phyloP scores from a whole-genome alignment of 2,329 filamentous ascomycete species.

The Colletotrichum chlorophyti region DNA sequence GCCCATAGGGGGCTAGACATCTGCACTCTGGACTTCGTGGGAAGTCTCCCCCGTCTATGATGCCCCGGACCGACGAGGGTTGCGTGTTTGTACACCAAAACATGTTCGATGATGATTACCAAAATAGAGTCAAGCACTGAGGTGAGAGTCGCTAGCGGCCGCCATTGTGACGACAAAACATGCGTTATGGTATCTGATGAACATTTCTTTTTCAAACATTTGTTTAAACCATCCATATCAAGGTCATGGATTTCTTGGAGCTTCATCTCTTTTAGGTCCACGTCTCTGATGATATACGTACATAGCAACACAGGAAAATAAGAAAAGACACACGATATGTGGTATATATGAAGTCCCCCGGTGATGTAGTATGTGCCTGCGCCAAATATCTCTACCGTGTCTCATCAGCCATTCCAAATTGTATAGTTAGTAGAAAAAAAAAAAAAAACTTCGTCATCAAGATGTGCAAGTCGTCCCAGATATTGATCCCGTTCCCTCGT shows the following conservation, averaged over 20 bases:
- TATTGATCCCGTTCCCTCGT: conserved; percentile 10
- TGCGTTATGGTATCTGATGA: conserved; percentile 58
- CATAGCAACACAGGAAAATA: conserved; percentile 3
- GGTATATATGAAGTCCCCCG: conserved; percentile 23
- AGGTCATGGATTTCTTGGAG: too few species aligned
- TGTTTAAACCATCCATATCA: too few species aligned
- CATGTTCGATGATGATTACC: conserved; percentile 78
- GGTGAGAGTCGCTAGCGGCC: conserved; percentile 42
- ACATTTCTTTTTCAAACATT: conserved; percentile 35
- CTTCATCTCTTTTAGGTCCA: conserved; percentile 4
- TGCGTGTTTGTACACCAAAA: conserved; percentile 30
- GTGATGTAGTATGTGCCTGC: background rate
- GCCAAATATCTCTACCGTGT: conserved; percentile 3
- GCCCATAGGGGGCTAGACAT: conserved; percentile 25
- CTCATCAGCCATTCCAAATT: background rate
- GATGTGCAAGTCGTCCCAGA: conserved; percentile 25
- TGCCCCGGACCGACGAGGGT: conserved; percentile 29
- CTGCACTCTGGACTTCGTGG: conserved; percentile 48
- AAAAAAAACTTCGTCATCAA: conserved; percentile 16
- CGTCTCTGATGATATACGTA: background rate
- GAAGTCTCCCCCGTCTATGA: conserved; percentile 44
- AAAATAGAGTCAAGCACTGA: conserved; percentile 99
- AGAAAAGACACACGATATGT: background rate
- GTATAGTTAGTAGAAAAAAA: background rate
- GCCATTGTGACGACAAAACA: conserved; percentile 37